Conservation (phyloP, 2,329 filamentous ascomycete species). For the Calonectria fujianensis region DNA sequence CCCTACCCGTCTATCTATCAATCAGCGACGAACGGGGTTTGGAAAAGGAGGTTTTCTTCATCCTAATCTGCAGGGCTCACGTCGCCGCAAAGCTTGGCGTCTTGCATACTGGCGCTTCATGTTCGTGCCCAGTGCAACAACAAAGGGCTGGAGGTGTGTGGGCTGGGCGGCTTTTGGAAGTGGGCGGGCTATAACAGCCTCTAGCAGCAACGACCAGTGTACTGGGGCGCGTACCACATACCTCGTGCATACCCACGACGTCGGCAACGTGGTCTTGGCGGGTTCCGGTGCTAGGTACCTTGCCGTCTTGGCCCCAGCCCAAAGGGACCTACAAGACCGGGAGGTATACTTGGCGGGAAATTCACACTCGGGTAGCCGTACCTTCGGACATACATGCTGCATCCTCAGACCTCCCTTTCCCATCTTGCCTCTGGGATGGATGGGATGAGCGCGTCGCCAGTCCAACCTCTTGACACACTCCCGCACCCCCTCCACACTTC, state of each 20-base stretch:
- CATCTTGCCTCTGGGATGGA: constrained; percentile 8
- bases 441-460: constrained; percentile 7
- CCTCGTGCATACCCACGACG: constrained; percentile 28
- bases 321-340: constrained; percentile 28
- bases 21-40: constrained; percentile 1
- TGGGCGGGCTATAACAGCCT: not conserved
- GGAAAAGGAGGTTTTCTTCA: constrained; percentile 17
- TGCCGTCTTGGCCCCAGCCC: constrained; percentile 38
- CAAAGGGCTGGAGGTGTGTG: constrained; percentile 17
- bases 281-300: constrained; percentile 30
- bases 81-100: constrained; percentile 39
- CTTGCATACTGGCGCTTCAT: constrained; percentile 8
- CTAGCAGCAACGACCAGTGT: not conserved
- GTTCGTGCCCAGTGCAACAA: constrained; percentile 1
- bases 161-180: constrained; percentile 18
- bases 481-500: not conserved
- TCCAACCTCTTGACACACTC: constrained; percentile 22
- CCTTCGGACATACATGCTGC: constrained; percentile 16
- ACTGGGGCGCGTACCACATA: constrained; percentile 35
- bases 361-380: constrained; percentile 36
- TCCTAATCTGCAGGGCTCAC: constrained; percentile 23
- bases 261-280: constrained; percentile 38
- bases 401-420: constrained; percentile 12
- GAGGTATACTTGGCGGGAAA: constrained; percentile 23
- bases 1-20: constrained; percentile 4